Evolutionary conservation across 2,329 filamentous ascomycete genomes (phyloP), one percentile per base, ranked within the genome.

Genomic region (Apiospora aurea): DNA sequence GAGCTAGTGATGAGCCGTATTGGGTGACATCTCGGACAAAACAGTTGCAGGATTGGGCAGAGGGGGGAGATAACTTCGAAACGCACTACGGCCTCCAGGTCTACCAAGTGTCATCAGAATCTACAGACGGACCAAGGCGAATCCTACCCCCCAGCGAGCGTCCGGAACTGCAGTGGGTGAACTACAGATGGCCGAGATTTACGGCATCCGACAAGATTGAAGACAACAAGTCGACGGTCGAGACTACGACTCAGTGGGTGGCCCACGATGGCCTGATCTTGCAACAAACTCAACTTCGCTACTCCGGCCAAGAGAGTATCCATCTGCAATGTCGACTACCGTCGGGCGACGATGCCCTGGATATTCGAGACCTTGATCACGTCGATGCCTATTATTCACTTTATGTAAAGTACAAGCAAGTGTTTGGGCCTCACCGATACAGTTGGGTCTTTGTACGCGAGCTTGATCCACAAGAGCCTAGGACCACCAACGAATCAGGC

Each of bases 161-260:
- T 11, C 53, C 53, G 4, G 53, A 38, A 5, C 16, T 61, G 2
- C 16, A 21, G 3, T 61, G 53, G 53, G 29, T 61, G 1, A 61
- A 61, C 3, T 61, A 61, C 4, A 16, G 29, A 61, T 61, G 53
- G 53, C 53, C 53, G 7, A 34, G 29, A 7, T 61, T 61, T 5
- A 11, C 2, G 26, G 10, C 73, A 70, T 4, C 53, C 29, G 51
- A 4, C 24, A 7, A 68, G 8, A 4, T 24, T 16, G 7, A 53
- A 69, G 38, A 7, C 38, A 41, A 7, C 10, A 41, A 41, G 38
- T 41, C 38, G 38, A 41, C 6, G 38, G 2, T 41, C 6, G 38
- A 41, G 38, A 13, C 72, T 5, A 72, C 71, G 2, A 69, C 70
- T 41, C 69, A 72, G 43, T 74, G 71, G 73, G 44, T 71, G 16